Base-by-base conservation (phyloP, 345 rosid genomes). In the Moricandia moricandioides region DNA sequence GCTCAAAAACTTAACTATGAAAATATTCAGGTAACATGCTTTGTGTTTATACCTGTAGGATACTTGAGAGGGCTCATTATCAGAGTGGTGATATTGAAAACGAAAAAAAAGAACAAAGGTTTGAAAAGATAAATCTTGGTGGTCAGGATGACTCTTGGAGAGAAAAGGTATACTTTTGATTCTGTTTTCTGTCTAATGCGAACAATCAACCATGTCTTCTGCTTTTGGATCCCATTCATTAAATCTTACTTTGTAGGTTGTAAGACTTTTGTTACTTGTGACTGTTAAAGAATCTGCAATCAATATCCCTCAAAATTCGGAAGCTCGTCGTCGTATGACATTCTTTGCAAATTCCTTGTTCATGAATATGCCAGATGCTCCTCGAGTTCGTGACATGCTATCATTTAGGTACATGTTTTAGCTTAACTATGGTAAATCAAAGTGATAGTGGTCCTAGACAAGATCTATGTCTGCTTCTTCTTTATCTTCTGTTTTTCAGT, bases 261-360 rank as follows among this genome's bases (percentile, higher is more conserved):
- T 79, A 54, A 81, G 98, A 84, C 90, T 95, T 56, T 65, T 74
- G 80, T 81, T 95, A 74, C 99, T 95, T 79, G 75, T 92, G 79
- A 90, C 98, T 18, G 89, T 89, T 56, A 92, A 90, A 91, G 99
- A 95, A 81, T 92, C 99, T 51, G 98, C 99, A 21, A 92, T 90
- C 61, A 92, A 95, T 58, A 89, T 92, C 70, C 99, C 99, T 55
- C 87, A 86, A 56, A 95, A 84, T 82, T 85, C 92, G 85, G 99
- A 95, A 34, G 99, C 97, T 80, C 96, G 99, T 35, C 97, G 98
- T 56, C 90, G 99, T 47, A 89, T 95, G 81, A 95, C 98, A 69
- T 95, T 95, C 85, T 95, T 95, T 83, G 94, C 99, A 58, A 95
- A 95, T 74, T 92, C 99, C 72, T 78, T 95, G 65, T 92, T 89